Conservation (phyloP, 2,329 filamentous ascomycete species). For the Neurospora crassa region DNA sequence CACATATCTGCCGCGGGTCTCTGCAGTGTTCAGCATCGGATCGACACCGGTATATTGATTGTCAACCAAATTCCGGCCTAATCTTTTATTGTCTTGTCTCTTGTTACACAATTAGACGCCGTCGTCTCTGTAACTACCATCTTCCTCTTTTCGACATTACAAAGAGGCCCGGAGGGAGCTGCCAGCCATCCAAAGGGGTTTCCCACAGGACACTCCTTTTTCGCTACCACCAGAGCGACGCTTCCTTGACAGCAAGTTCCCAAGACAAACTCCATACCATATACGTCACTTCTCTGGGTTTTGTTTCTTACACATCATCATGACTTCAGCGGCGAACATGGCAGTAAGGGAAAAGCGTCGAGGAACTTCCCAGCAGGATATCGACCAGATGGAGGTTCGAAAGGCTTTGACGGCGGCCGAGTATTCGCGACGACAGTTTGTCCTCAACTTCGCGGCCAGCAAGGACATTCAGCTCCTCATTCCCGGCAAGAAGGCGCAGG, state of each 20-base stretch:
- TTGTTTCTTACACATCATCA: constrained; percentile 3
- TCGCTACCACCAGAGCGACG: not conserved
- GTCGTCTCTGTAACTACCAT: not conserved
- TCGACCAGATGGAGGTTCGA: constrained; percentile 16
- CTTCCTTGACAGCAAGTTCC: not conserved
- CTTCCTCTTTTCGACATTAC: not conserved
- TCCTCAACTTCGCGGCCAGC: constrained; percentile 18
- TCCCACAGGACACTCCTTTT: not conserved
- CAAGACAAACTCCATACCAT: not conserved
- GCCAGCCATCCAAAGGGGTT: not conserved
- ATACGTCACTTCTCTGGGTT: not conserved
- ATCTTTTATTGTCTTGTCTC: not conserved
- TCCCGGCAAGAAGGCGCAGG: constrained; percentile 16
- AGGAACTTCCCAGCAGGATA: constrained; percentile 9
- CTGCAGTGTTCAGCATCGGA: not conserved
- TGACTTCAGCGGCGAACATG: constrained; percentile 14
- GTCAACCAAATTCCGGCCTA: not conserved
- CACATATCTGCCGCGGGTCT: not conserved
- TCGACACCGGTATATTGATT: not conserved
- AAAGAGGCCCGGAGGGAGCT: not conserved
- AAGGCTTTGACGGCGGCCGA: constrained; percentile 19
- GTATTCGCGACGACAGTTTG: constrained; percentile 18
- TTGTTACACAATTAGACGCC: not conserved
- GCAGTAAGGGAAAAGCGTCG: constrained; percentile 17
- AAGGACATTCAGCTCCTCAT: constrained; percentile 15